Evolutionary conservation across 495 filamentous ascomycete species (phyloP).

Genomic region (Penicillium malachiteum): DNA sequence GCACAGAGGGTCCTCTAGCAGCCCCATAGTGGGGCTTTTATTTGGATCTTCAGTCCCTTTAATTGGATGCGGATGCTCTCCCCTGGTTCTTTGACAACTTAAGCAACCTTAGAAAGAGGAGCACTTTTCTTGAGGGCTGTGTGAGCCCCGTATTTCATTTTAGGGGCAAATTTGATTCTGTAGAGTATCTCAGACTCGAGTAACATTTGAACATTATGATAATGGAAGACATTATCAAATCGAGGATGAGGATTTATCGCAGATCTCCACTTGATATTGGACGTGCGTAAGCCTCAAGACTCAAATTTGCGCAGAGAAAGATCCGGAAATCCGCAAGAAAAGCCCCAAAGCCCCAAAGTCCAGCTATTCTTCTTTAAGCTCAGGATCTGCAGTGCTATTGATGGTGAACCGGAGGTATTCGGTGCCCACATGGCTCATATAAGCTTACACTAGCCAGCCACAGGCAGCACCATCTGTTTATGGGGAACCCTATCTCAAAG

Average conservation of each 20-base stretch:
- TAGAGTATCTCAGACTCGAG: not conserved
- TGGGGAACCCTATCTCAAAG: not conserved
- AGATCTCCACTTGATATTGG: not conserved
- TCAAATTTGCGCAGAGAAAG: not conserved
- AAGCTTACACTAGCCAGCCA: conserved; percentile 18
- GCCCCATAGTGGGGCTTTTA: conserved; percentile 1
- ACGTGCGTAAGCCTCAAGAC: not conserved
- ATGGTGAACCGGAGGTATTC: conserved; percentile 5
- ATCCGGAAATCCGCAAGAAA: not conserved
- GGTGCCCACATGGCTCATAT: conserved; percentile 11
- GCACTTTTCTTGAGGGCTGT: not conserved
- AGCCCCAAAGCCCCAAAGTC: no score
- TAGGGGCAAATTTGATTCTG: not conserved
- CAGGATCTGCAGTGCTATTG: conserved; percentile 12
- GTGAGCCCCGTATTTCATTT: not conserved
- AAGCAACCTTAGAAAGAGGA: not conserved
- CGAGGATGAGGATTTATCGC: not conserved
- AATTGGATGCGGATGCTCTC: not conserved
- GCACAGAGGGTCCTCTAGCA: not conserved
- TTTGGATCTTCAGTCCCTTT: not conserved
- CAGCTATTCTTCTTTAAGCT: not conserved
- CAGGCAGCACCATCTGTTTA: not conserved
- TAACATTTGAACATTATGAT: not conserved
- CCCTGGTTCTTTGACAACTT: not conserved
- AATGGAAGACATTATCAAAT: not conserved